A percentile compares a stretch with the other conserved stretches of the same genome.
phyloP scores from a whole-genome alignment of 441 rosid genomes.

The Corymbia calophylla region DNA sequence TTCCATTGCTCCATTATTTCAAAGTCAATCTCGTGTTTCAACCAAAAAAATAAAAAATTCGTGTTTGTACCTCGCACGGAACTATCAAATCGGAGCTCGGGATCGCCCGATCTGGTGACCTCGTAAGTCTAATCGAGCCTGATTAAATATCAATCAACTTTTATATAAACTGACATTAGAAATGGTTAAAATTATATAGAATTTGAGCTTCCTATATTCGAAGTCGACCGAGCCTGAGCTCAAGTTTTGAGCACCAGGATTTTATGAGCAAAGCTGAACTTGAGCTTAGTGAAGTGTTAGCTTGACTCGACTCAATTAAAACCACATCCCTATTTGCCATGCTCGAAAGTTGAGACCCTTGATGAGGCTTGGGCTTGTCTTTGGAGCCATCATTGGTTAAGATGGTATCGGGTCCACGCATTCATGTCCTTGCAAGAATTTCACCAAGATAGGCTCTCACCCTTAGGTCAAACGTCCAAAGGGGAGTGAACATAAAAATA shows the following conservation, averaged over 20 bases:
- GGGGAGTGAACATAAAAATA: not conserved
- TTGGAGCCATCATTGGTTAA: not conserved
- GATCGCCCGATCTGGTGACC: not conserved
- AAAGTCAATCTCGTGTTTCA: not conserved
- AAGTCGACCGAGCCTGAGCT: too few relatives aligned
- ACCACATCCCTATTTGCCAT: not conserved
- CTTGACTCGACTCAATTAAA: not conserved
- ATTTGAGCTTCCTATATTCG: not conserved
- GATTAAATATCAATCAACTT: not conserved
- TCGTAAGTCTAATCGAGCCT: not conserved
- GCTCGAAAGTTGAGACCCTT: not conserved
- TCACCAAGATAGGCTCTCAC: accelerated
- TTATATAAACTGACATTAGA: too few relatives aligned
- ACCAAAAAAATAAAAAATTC: not conserved
- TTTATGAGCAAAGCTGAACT: accelerated
- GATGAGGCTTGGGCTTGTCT: accelerated
- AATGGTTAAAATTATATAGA: too few relatives aligned
- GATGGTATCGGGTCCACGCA: not conserved
- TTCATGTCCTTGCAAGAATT: accelerated
- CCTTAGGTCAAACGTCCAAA: not conserved
- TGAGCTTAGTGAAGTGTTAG: accelerated
- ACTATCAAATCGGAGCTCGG: not conserved
- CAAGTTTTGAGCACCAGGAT: accelerated
- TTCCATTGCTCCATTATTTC: not conserved
- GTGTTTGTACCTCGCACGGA: not conserved